Base-by-base conservation (phyloP, 768 basidiomycete species). In the Leccinum rimulosum region DNA sequence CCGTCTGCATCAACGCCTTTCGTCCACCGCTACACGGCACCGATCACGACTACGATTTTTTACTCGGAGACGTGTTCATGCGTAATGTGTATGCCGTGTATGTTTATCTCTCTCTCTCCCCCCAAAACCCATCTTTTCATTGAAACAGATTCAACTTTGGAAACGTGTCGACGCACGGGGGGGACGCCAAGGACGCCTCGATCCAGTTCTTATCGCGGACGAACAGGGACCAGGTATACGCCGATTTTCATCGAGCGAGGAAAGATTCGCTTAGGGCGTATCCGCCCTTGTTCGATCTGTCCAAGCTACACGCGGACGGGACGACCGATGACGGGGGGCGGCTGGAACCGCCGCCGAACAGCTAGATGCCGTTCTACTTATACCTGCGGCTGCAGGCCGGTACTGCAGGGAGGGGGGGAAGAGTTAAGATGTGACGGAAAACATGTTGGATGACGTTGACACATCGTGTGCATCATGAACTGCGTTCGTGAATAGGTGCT, bases 61-160 rank as follows among this genome's bases (percentile, higher is more conserved):
- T 77, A 2, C 72, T 80, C 43, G 80, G 80, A 2, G 77, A 77
- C 59, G 69, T 76, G 4, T 80, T 79, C 66, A 73, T 81, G 64
- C 76, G 80, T 35, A 80, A 81, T 55, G 76, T 78, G 27, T 80
- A 80, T 56, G 68, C 75, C 1, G 74, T 79, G 78, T 80, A 67
- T 5, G 77, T 5, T 1, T 4, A 33, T 33, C 4, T 33, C 11
- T 33, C 4, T 33, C 11, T 22, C 11, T 3, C 22, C 58, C 7
- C 3, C 6, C 25, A 25, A 25, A 25, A 25, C 19, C 38, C 8
- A 14, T n/a, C 9, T 0, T 33, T 33, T 33, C 31, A 33, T 25
- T 3, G 25, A 33, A 33, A 11, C 33, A 79, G 79, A 4, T 80
- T 74, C 68, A 74, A 80, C 57, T 80, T 80, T 64, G 79, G 77